Evolutionary conservation across 208 protist species (phyloP), one percentile per base, ranked within the genome.

Genomic region (Lotmaria passim): DNA sequence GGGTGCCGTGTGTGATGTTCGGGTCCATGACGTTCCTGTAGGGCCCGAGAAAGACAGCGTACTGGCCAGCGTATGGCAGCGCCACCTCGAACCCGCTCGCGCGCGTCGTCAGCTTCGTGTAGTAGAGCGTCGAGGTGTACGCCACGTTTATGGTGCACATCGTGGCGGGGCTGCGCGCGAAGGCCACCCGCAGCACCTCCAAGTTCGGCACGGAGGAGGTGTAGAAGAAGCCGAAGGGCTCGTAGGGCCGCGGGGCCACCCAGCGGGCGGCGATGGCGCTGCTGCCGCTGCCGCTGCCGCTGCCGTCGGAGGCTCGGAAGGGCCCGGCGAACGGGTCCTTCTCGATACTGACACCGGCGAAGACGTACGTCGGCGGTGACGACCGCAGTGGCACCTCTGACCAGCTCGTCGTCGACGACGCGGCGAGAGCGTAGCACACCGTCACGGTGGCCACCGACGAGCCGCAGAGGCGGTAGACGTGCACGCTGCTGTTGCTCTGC

Each of bases 381-480:
- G 81, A 81, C 30, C 30, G 55, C 39, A 82, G 59, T 14, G 91
- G 91, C 36, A 96, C 91, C 70, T 96, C 88, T 7, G 89, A 85
- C 91, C 91, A 96, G 50, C 48, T 63, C 51, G 48, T 48, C 23
- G 38, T 34, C 33, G 55, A 44, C 31, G 44, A 52, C 15, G 68
- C 71, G 17, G 67, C 71, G 12, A 93, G 72, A 30, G 62, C 65
- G 78, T 94, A 96, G 66, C 91, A 96, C 53, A 95, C 78, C 19
- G 82, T 89, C 50, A 96, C 78, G 24, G 55, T 75, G 44, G 74
- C 80, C 41, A 75, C 62, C 11, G 57, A 19, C 17, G 79, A 59
- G 24, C 77, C 75, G 46, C 91, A 96, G 23, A 96, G 58, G 2
- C 68, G 57, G 72, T 89, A 96, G 12, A 87, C 73, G 31, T 81